These are phyloP conservation scores for Cytospora leucostoma DNA, from an alignment of 2,329 filamentous ascomycete genomes.

Conservation along the genomic window DNA sequence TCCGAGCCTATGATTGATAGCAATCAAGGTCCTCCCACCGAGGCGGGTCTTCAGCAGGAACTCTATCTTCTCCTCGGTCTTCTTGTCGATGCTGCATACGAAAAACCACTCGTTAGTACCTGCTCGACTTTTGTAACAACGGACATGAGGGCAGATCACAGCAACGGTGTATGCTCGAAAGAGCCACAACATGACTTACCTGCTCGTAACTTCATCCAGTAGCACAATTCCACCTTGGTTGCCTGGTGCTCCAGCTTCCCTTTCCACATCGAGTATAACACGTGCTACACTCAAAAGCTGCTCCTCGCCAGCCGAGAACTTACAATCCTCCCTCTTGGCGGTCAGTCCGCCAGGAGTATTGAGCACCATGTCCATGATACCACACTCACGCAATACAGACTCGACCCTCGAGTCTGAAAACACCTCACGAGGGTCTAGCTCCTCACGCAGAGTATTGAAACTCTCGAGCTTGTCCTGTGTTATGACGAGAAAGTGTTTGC, in stretches of 20 bases:
- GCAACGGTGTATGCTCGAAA: background rate
- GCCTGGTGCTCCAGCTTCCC: conserved; percentile 48
- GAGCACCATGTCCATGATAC: conserved; percentile 41
- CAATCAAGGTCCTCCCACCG: background rate
- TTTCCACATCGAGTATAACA: conserved; percentile 62
- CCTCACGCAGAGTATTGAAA: background rate
- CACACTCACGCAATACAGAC: conserved; percentile 43
- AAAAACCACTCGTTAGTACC: background rate
- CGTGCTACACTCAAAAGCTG: conserved; percentile 47
- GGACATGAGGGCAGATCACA: background rate
- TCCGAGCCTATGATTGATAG: conserved; percentile 1
- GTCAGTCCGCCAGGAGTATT: conserved; percentile 36
- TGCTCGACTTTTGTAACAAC: background rate
- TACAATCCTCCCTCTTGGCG: conserved; percentile 32
- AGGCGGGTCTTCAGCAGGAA: background rate
- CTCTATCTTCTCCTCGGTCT: conserved; percentile 4
- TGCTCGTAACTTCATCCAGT: conserved; percentile 44
- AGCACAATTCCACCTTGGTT: conserved; percentile 60
- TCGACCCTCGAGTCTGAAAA: conserved; percentile 37
- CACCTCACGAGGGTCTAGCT: conserved; percentile 29
- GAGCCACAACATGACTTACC: conserved; percentile 8
- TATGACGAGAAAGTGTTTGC: conserved; percentile 65
- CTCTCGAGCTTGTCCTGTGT: conserved; percentile 56
- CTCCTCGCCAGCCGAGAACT: conserved; percentile 42
- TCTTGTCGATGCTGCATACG: background rate